phyloP scores from a whole-genome alignment of 441 rosid genomes.

The Omphalea diandra region DNA sequence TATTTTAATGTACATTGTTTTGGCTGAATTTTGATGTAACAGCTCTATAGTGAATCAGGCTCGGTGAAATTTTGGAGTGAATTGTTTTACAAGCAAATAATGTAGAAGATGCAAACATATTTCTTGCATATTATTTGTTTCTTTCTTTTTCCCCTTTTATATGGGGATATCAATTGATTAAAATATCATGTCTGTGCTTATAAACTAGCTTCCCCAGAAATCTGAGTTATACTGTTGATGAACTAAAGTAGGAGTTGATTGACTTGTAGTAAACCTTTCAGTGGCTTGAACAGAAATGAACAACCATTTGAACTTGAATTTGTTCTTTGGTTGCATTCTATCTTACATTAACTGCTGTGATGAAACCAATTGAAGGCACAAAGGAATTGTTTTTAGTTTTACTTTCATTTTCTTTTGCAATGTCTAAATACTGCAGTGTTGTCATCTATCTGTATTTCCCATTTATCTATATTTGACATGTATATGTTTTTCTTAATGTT shows the following conservation, averaged over 20 bases:
- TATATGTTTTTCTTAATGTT: slow-evolving; percentile 9
- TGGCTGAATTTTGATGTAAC: neutral
- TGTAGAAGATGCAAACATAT: neutral
- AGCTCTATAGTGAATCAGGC: neutral
- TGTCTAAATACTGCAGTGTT: neutral
- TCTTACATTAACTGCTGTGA: neutral
- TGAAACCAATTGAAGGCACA: neutral
- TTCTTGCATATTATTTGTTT: neutral
- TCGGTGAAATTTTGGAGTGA: neutral
- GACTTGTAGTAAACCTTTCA: neutral
- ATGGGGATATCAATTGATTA: neutral
- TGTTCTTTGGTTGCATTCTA: neutral
- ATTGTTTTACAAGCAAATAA: neutral
- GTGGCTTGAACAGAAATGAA: neutral
- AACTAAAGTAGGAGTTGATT: neutral
- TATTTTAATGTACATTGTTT: neutral
- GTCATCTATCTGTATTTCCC: neutral
- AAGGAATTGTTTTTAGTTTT: too few species aligned
- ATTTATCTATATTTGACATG: slow-evolving; percentile 8
- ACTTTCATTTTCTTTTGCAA: neutral
- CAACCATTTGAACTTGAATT: neutral
- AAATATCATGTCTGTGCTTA: neutral
- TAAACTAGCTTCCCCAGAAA: neutral
- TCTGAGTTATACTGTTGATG: neutral
- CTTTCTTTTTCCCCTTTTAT: neutral